These are phyloP conservation scores for Sporothrix pseudoabietina DNA, from an alignment of 2,329 filamentous ascomycete genomes.

Conservation along the genomic window DNA sequence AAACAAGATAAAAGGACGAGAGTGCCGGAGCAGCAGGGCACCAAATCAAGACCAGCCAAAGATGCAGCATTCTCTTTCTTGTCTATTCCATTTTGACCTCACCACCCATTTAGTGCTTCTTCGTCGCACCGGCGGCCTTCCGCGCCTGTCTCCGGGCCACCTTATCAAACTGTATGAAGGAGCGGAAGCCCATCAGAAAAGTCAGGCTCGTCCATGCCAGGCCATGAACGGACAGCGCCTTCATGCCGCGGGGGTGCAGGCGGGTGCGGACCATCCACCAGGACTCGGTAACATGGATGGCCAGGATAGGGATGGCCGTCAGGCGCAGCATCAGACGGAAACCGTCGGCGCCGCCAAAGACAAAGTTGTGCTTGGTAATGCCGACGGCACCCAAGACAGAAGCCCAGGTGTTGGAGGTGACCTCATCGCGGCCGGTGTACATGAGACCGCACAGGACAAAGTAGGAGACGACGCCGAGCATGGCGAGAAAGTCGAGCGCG, in stretches of 20 bases:
- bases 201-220: slow-evolving; percentile 56
- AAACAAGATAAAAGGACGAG: not conserved
- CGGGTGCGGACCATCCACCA: slow-evolving; percentile 53
- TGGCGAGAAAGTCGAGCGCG: slow-evolving; percentile 50
- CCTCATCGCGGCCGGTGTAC: slow-evolving; percentile 52
- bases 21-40: not conserved
- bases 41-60: too few relatives aligned
- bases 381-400: slow-evolving; percentile 23
- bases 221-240: slow-evolving; percentile 53
- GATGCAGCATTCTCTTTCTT: not conserved
- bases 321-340: slow-evolving; percentile 61
- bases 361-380: not conserved
- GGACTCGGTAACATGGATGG: slow-evolving; percentile 68
- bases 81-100: not conserved
- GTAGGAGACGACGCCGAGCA: slow-evolving; percentile 58
- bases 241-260: slow-evolving; percentile 53
- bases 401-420: slow-evolving; percentile 53
- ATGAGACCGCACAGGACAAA: slow-evolving; percentile 55
- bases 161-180: slow-evolving; percentile 56
- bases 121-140: slow-evolving; percentile 3
- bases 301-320: slow-evolving; percentile 61
- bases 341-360: slow-evolving; percentile 45
- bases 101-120: slow-evolving; percentile 18
- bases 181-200: slow-evolving; percentile 57
- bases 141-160: slow-evolving; percentile 20